A percentile compares a stretch with the other conserved stretches of the same genome.
phyloP scores from a whole-genome alignment of 148 eudicot genomes.

The Chenopodium quinoa region DNA sequence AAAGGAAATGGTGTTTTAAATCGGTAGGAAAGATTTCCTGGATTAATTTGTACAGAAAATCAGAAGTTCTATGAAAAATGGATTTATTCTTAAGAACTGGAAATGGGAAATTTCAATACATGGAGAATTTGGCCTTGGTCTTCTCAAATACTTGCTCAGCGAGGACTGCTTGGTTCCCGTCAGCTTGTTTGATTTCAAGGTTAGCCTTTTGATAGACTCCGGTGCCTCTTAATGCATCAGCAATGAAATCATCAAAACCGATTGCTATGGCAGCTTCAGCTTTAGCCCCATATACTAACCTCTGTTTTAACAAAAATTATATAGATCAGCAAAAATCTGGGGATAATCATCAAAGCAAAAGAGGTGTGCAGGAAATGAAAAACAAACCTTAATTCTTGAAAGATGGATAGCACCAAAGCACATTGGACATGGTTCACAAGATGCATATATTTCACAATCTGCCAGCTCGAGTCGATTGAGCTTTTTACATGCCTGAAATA shows the following conservation, averaged over 20 bases:
- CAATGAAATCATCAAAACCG: constrained; percentile 79
- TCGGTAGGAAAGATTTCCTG: not conserved
- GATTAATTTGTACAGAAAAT: constrained; percentile 14
- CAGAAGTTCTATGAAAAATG: constrained; percentile 10
- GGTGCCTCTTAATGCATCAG: constrained; percentile 87
- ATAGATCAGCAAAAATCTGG: not conserved
- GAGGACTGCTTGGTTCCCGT: constrained; percentile 57
- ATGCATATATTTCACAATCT: constrained; percentile 88
- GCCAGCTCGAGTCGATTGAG: constrained; percentile 70
- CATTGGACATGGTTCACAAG: constrained; percentile 94
- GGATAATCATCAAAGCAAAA: not conserved
- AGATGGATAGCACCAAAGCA: constrained; percentile 87
- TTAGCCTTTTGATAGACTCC: constrained; percentile 79
- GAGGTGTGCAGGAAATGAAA: not conserved
- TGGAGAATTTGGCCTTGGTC: constrained; percentile 66
- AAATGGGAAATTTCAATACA: constrained; percentile 39
- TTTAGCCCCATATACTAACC: constrained; percentile 75
- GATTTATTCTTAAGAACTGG: constrained; percentile 9
- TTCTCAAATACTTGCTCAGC: constrained; percentile 93
- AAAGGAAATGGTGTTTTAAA: not conserved
- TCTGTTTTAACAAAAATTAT: constrained; percentile 31
- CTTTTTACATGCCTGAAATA: constrained; percentile 79
- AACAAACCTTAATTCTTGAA: constrained; percentile 78
- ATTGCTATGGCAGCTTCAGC: constrained; percentile 91
- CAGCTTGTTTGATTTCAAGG: constrained; percentile 82